Percentiles rank a stretch among this genome's conserved stretches.
Conservation (phyloP, 495 filamentous ascomycete species). For the Aspergillus affinis region DNA sequence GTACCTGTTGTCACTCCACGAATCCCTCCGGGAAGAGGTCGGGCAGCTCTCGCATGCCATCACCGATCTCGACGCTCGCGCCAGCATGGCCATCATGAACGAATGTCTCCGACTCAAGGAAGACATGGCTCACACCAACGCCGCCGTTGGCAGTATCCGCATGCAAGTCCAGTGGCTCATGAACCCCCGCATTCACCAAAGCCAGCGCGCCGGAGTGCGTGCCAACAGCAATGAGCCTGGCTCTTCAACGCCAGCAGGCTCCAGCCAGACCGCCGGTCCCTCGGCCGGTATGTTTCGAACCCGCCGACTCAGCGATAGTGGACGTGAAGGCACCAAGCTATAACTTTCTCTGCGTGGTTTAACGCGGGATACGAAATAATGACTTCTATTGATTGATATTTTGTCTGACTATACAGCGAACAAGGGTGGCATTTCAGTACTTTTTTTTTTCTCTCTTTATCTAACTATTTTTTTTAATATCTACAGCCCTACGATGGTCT, state of each 20-base stretch:
- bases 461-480: too few relatives aligned
- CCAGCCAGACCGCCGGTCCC: slow-evolving; percentile 28
- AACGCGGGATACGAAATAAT: background rate
- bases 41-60: slow-evolving; percentile 56
- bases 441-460: too few relatives aligned
- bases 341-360: slow-evolving; percentile 2
- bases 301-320: slow-evolving; percentile 43
- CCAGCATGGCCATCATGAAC: slow-evolving; percentile 68
- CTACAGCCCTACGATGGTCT: too few relatives aligned
- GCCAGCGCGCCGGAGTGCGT: slow-evolving; percentile 28
- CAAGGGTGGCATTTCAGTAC: background rate
- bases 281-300: slow-evolving; percentile 32
- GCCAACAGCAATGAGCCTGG: slow-evolving; percentile 20
- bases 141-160: slow-evolving; percentile 60
- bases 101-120: slow-evolving; percentile 66
- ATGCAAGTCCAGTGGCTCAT: slow-evolving; percentile 72
- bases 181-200: slow-evolving; percentile 56
- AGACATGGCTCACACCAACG: slow-evolving; percentile 65
- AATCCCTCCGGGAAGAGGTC: slow-evolving; percentile 66
- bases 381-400: background rate
- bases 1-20: slow-evolving; percentile 66
- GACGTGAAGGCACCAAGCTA: slow-evolving; percentile 48
- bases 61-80: slow-evolving; percentile 62
- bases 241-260: slow-evolving; percentile 25
- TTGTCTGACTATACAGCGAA: background rate